These are phyloP conservation scores for Apophysomyces ossiformis DNA, from an alignment of 371 early-diverging fungal genomes.

Conservation along the genomic window DNA sequence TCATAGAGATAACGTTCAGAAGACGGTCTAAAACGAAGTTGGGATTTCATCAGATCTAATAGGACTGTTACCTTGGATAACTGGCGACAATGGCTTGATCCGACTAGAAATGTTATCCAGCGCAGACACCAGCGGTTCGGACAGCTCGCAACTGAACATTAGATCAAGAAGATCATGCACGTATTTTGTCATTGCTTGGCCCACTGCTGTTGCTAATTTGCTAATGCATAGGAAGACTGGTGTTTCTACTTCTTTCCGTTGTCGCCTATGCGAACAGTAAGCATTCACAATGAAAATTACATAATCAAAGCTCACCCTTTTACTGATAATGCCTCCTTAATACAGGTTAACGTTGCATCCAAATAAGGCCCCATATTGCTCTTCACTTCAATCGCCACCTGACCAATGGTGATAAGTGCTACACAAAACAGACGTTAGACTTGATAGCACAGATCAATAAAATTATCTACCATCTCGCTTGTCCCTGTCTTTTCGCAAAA, in stretches of 20 bases:
- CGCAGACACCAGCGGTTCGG: constrained; percentile 81
- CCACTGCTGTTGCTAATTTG: constrained; percentile 89
- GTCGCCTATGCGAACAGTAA: constrained; percentile 44
- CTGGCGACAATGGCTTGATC: constrained; percentile 81
- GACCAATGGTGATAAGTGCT: constrained; percentile 89
- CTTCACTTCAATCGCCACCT: constrained; percentile 85
- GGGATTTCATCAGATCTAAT: not conserved
- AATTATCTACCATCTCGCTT: constrained; percentile 58
- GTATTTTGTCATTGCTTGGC: constrained; percentile 85
- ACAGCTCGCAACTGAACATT: constrained; percentile 91
- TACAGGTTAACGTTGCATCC: constrained; percentile 70
- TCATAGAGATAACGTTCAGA: constrained; percentile 87
- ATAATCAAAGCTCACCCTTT: constrained; percentile 35
- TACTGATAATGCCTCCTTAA: constrained; percentile 75
- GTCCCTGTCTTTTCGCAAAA: constrained; percentile 82
- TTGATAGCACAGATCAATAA: not conserved
- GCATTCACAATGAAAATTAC: not conserved
- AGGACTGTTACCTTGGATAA: constrained; percentile 82
- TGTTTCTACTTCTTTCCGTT: constrained; percentile 66
- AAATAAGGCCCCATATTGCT: constrained; percentile 83
- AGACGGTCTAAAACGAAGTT: constrained; percentile 67
- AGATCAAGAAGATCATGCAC: constrained; percentile 88
- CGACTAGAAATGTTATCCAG: constrained; percentile 80
- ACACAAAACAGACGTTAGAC: not conserved
- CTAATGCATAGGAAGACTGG: constrained; percentile 87